Base-by-base conservation (phyloP, 495 filamentous ascomycete species). In the Extremus antarcticus region DNA sequence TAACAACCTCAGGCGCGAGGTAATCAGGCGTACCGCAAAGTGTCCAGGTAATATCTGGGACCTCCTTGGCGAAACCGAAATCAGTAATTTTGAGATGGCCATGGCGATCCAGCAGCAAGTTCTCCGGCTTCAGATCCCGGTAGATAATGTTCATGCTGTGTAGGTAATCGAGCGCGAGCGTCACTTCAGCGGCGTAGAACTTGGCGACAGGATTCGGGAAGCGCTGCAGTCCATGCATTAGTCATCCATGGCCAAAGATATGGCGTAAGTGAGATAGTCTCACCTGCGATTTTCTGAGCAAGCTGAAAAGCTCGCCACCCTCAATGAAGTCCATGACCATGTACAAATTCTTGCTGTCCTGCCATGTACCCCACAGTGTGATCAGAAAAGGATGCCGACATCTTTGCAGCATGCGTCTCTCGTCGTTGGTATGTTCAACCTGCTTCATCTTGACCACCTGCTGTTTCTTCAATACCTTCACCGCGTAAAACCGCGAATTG, bases 311-410 rank as follows among this genome's bases (percentile, higher is more conserved):
- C 74, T 98, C 94, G 54, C 92, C 92, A 61, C 92, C 92, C 70
- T 98, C 94, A n/a, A 98, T 88, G 73, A 98, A 98, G 65, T 97
- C 92, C 92, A 98, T 97, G 60, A 98, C 92, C 92, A 98, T 97
- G 76, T 98, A 98, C 20, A 98, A 73, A 66, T 98, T 97, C 68
- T 83, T 85, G 19, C 86, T 78, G 61, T 97, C 94, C 68, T 97
- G 90, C 69, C 95, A 98, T 17, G 92, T 98, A 32, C 94, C 94
- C 94, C 94, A 97, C 45, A 98, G 71, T 1, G 94, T 97, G 64
- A 98, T 90, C 47, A 98, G 75, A 73, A 98, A 98, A 0, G 92
- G 90, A 73, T 98, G 90, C 66, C 94, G 90, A 54, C 95, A 90
- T 61, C 90, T 85, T 61, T 86, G 87, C 55, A 98, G 71, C 94